Evolutionary conservation across 2,329 filamentous ascomycete genomes (phyloP), one percentile per base, ranked within the genome.

Genomic region (Cytospora piceae): DNA sequence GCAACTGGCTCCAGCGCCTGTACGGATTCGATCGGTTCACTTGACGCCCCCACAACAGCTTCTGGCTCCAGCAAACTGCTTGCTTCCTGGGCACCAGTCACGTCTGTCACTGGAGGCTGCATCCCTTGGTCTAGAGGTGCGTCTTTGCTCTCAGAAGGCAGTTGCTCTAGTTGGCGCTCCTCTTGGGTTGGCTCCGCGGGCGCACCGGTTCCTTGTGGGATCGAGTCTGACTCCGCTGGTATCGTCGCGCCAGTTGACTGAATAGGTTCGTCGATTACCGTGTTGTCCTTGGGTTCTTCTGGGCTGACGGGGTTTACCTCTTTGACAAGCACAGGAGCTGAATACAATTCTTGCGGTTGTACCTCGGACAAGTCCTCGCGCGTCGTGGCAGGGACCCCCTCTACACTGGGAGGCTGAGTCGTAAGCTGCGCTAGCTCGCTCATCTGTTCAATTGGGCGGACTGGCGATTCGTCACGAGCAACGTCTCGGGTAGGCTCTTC

Each of bases 231-330:
- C 8, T 59, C 59, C n/a, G 17, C 39, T 29, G 51, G 42, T n/a
- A 29, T 52, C 4, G 58, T 22, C 5, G 22, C 46, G 11, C 27
- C 63, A n/a, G 55, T 42, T 52, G 58, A 52, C 51, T 59, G 55
- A 27, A 15, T 3, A 31, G 37, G 17, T 39, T 52, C 58, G 24
- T 49, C 58, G 24, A 55, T 24, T 8, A 46, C 56, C 24, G 32
- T 27, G 31, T 58, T 60, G 39, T 58, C 61, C 52, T 76, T 77
- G 63, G 74, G 71, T 63, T 78, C 79, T 9, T 58, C 58, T 5
- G 63, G 39, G 5, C 68, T 55, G 39, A 69, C 55, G 29, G 69
- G 58, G 29, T 63, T 32, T n/a, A 61, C 65, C 5, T 72, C 70
- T 37, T 72, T 70, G 31, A 69, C 37, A 12, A 58, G 17, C 42